Evolutionary conservation across 164 flowering plant genomes (phyloP).

Genomic region (Dillenia turbinata): DNA sequence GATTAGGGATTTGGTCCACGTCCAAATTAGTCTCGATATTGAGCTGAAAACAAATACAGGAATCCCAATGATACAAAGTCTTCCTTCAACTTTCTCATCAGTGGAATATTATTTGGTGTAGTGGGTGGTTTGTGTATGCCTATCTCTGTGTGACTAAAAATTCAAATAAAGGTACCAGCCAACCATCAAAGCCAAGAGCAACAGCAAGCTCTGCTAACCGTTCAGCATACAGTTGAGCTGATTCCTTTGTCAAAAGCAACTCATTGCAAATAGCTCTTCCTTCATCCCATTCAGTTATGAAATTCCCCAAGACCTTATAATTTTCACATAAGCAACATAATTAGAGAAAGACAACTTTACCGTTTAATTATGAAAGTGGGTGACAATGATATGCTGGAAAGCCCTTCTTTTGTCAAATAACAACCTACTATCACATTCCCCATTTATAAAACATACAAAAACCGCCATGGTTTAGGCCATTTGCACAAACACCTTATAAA

Average conservation of each 20-base stretch:
- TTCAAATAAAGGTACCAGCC: slow-evolving; percentile 62
- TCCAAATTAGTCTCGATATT: slow-evolving; percentile 73
- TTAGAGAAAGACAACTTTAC: too few relatives aligned
- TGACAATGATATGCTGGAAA: too few relatives aligned
- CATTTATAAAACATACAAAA: too few relatives aligned
- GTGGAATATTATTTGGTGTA: too few relatives aligned
- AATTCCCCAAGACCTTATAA: slow-evolving; percentile 77
- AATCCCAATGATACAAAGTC: too few relatives aligned
- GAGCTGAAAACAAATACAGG: slow-evolving; percentile 40
- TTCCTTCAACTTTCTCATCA: too few relatives aligned
- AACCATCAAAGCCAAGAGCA: slow-evolving; percentile 87
- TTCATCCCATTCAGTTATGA: slow-evolving; percentile 84
- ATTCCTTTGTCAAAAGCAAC: slow-evolving; percentile 59
- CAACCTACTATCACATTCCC: too few relatives aligned
- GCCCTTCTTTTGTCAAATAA: too few relatives aligned
- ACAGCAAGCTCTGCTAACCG: slow-evolving; percentile 75
- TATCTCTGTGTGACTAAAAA: not conserved
- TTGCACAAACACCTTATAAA: too few relatives aligned
- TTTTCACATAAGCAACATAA: not conserved
- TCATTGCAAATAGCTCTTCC: slow-evolving; percentile 43
- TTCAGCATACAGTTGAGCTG: slow-evolving; percentile 77
- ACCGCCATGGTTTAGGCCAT: too few relatives aligned
- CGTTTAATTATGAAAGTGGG: too few relatives aligned
- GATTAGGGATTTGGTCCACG: slow-evolving; percentile 46
- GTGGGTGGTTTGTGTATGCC: too few relatives aligned